Base-by-base conservation (phyloP, 495 filamentous ascomycete genomes). In the Bacidia gigantensis region DNA sequence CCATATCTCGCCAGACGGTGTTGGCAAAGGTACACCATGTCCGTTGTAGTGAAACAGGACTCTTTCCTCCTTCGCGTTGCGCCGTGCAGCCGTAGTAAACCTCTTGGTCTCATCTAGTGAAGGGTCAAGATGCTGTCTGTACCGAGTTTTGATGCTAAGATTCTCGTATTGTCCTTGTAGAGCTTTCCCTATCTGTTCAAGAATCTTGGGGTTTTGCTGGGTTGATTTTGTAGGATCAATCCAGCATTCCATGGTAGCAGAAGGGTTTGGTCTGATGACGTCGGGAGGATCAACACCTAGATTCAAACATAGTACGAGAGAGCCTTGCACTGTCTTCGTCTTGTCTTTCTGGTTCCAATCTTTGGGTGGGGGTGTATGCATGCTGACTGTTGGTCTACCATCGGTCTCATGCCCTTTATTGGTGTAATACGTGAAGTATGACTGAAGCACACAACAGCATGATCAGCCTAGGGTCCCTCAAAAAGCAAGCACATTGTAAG, bases 1-100 rank as follows among this genome's bases (percentile, higher is more conserved):
- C 92, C 92, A 99, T 11, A 99, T 94, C 65, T 99, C 92, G 10
- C 92, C 92, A 2, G 90, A 96, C 2, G 84, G 79, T 2, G 92
- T 99, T 25, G 92, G 92, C 58, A 95, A 84, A 3, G 92, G 92
- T n/a, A 99, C 92, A 21, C 92, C 92, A 64, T 99, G 92, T 23
- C 92, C 92, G 58, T 99, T 99, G 72, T 97, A 99, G 64, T 99
- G 92, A 59, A 97, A 88, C 3, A 99, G 73, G 3, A 97, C 85
- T 26, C 92, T 74, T 66, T 99, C 92, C 48, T 96, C 89, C 65
- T 95, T 94, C 25, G 93, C 90, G 62, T 89, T 95, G 22, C 87
- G 75, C 10, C 92, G 78, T 14, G 96, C 71, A 0, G 86, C 90
- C 41, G 85, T 81, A 64, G 89, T 92, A 66, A 95, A 97, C 59